These are phyloP conservation scores for Xylaria arbuscula DNA, from an alignment of 2,329 filamentous ascomycete species.

Conservation along the genomic window DNA sequence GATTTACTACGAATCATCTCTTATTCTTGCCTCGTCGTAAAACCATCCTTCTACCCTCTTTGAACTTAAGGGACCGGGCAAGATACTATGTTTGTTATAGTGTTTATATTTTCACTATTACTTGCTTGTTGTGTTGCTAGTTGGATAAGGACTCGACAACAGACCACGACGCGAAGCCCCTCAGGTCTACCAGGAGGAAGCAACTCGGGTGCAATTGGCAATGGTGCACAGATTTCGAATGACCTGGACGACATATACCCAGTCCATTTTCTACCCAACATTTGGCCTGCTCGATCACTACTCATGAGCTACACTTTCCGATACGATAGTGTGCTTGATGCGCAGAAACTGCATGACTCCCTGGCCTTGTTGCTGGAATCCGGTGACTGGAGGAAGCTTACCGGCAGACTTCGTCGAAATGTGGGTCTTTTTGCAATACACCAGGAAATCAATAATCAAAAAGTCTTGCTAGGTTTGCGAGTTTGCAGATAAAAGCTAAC, in stretches of 20 bases:
- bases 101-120: no score
- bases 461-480: background rate
- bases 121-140: no score
- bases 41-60: no score
- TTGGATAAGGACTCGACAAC: no score
- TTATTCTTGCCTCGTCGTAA: no score
- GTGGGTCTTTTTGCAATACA: background rate
- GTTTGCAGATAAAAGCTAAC: background rate
- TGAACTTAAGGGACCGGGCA: no score
- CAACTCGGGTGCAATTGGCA: background rate
- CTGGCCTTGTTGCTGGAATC: background rate
- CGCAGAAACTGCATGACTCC: constrained; percentile 5
- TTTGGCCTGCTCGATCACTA: background rate
- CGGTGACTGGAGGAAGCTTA: constrained; percentile 9
- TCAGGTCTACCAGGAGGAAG: no score
- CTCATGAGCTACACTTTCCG: constrained; percentile 17
- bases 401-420: constrained; percentile 8
- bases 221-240: background rate
- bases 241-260: constrained; percentile 14
- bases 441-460: background rate
- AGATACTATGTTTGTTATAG: no score
- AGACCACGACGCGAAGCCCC: no score
- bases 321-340: constrained; percentile 17
- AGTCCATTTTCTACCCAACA: constrained; percentile 19
- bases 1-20: no score